A percentile compares a stretch with the other conserved stretches of the same genome.
Evolutionary conservation across 768 basidiomycete genomes (phyloP).

Genomic region (Lentinus brumalis): DNA sequence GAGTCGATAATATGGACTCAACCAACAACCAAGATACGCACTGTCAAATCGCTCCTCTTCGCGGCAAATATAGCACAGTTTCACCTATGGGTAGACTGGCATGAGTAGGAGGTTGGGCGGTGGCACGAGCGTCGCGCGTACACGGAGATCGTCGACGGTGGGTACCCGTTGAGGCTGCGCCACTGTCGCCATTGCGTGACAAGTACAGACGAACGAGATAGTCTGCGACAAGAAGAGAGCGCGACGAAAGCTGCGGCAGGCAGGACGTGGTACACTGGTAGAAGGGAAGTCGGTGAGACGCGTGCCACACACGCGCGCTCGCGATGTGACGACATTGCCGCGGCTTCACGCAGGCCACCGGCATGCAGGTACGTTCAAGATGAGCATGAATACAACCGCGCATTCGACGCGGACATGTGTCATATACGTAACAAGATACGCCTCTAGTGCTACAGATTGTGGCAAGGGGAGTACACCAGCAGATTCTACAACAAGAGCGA

Average conservation of each 20-base stretch:
- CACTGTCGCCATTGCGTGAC: not conserved
- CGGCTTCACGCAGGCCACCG: not conserved
- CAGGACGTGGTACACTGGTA: no score
- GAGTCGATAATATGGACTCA: not conserved
- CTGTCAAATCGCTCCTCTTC: conserved; percentile 66
- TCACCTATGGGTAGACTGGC: conserved; percentile 45
- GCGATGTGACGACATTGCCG: no score
- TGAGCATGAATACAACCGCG: conserved; percentile 10
- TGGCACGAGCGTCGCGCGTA: conserved; percentile 2
- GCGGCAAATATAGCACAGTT: conserved; percentile 79
- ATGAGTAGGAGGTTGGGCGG: not conserved
- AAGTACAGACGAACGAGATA: no score
- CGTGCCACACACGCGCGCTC: no score
- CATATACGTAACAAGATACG: conserved; percentile 22
- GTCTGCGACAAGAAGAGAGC: no score
- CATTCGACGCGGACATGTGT: conserved; percentile 7
- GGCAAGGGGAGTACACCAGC: conserved; percentile 9
- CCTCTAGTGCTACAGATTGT: conserved; percentile 30
- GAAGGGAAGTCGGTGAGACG: no score
- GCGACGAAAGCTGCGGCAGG: no score
- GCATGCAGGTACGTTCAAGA: not conserved
- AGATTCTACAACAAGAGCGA: conserved; percentile 7
- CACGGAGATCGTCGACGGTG: conserved; percentile 36
- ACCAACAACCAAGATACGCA: conserved; percentile 15
- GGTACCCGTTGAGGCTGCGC: conserved; percentile 22